These are phyloP conservation scores for Cytospora schulzeri DNA, from an alignment of 2,329 filamentous ascomycete species.

Conservation along the genomic window DNA sequence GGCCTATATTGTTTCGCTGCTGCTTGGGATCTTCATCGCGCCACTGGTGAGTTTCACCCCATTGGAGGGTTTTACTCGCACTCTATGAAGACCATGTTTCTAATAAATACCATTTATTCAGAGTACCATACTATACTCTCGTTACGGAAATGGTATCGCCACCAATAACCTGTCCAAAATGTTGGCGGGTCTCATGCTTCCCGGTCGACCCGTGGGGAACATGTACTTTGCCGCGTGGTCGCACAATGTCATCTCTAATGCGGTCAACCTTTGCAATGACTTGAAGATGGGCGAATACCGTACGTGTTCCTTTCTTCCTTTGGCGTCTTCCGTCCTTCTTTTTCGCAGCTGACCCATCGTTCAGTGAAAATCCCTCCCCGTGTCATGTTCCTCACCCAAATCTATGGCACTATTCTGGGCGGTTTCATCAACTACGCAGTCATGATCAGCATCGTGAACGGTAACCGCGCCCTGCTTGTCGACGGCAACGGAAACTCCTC, in stretches of 20 bases:
- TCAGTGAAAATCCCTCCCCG: slow-evolving; percentile 57
- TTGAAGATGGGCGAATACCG: slow-evolving; percentile 62
- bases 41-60: slow-evolving; percentile 47
- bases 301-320: slow-evolving; percentile 34
- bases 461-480: slow-evolving; percentile 50
- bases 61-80: fast-evolving
- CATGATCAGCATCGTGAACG: slow-evolving; percentile 56
- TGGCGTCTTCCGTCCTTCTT: fast-evolving
- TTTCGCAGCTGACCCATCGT: slow-evolving; percentile 28
- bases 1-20: slow-evolving; percentile 49
- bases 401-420: slow-evolving; percentile 57
- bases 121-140: slow-evolving; percentile 54
- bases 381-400: slow-evolving; percentile 57
- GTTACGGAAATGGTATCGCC: slow-evolving; percentile 59
- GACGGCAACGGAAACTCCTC: slow-evolving; percentile 49
- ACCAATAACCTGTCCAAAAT: slow-evolving; percentile 62
- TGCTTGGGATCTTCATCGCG: slow-evolving; percentile 50
- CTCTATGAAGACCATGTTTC: not conserved
- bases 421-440: slow-evolving; percentile 57
- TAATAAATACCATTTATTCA: slow-evolving; percentile 31
- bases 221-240: slow-evolving; percentile 63
- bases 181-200: slow-evolving; percentile 54
- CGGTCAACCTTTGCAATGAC: slow-evolving; percentile 53
- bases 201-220: slow-evolving; percentile 54
- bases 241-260: slow-evolving; percentile 56